Evolutionary conservation across 31 red algal species (phyloP), one percentile per base, ranked within the genome.

Genomic region (Endocladia muricata): DNA sequence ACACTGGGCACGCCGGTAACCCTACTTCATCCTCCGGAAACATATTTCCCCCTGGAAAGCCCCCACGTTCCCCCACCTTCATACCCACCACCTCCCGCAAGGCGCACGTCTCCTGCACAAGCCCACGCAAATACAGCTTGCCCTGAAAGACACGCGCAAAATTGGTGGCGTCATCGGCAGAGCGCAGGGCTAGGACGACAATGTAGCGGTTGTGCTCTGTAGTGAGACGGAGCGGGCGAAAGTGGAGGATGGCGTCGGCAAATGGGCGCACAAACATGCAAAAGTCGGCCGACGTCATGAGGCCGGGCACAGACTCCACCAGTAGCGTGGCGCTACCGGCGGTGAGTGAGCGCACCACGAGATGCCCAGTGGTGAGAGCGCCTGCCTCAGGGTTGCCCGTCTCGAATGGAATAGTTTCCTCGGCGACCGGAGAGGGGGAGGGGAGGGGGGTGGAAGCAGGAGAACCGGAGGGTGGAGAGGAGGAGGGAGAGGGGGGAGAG

Each of bases 211-310:
- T 93, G 58, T 55, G 81, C 55, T 85, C 78, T 22, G 63, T 81
- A 37, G 59, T 29, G 2, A 85, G 79, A 39, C 94, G 81, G 34
- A 97, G 52, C 3, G 81, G 69, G n/a, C 89, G 70, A 44, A 93
- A 74, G 71, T 88, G 81, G 32, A 57, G 65, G 64, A 93, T 85
- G 32, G 38, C 42, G 51, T 91, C 78, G 30, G 68, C 38, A 44
- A 74, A 88, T 26, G 88, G 84, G 39, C 68, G 81, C 8, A 93
- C 89, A 70, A 92, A 97, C 37, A 77, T 81, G 37, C 81, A 84
- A 63, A 97, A 83, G 44, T 93, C 89, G 32, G 84, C 88, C 13
- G 89, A 65, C 43, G 88, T 79, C 84, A 93, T 90, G 9, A 67
- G 61, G 19, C 61, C 61, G 30, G 61, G 61, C 28, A 67, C 61